Evolutionary conservation across 1,284 basidiomycete genomes (phyloP), one percentile per base, ranked within the genome.

Genomic region (Ceratobasidium sp.): DNA sequence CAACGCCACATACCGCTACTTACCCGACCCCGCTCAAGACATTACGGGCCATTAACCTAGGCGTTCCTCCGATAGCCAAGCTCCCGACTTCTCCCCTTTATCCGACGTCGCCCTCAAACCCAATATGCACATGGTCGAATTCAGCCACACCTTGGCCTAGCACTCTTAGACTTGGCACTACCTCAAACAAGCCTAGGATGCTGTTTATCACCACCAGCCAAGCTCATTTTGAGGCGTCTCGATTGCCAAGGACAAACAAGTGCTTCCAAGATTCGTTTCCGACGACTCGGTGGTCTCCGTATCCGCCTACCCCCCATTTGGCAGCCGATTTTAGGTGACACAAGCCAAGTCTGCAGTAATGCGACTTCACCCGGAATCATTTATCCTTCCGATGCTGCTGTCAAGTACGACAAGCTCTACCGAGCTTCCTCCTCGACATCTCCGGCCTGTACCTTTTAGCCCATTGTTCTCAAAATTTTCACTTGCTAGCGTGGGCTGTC

Each of bases 61-160:
- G 54, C 11, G 31, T 58, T 58, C 54, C 34, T 58, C 54, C 54
- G 54, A 58, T 6, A 6, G 54, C 54, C 54, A 58, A 58, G 54
- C 19, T 6, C 19, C 31, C 54, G 31, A 58, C 2, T 29, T 19
- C 31, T 31, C 29, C 19, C 16, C 51, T n/a, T 46, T 46, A 46
- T n/a, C 14, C 43, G 43, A 46, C 19, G 14, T 14, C 43, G 16
- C 16, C 14, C 43, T 46, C 19, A 46, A 46, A 14, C 43, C 19
- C 16, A n/a, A 46, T 19, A 4, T n/a, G 16, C 43, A 14, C 4
- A 46, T 46, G 19, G 43, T n/a, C 43, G 19, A 46, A n/a, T n/a
- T 46, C 43, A 46, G 19, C 19, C 43, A 14, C 43, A n/a, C 19
- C 43, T 46, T 46, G 43, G 43, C 43, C 19, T n/a, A 14, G 16